A percentile compares a stretch with the other conserved stretches of the same genome.
Evolutionary conservation across 164 flowering plant species (phyloP).

Genomic region (Houttuynia cordata): DNA sequence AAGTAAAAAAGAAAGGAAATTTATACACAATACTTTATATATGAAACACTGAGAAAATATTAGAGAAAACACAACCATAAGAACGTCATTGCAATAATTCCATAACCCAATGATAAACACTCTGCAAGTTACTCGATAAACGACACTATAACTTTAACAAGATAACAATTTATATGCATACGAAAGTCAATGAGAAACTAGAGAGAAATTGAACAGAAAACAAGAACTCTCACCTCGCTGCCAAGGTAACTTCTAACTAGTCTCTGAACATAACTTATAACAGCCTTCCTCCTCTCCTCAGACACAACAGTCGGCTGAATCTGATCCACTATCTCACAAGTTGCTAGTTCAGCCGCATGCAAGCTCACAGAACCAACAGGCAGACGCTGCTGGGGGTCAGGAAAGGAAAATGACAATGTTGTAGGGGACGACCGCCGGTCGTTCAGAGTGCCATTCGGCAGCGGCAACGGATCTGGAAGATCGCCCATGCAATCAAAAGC

Average conservation of each 20-base stretch:
- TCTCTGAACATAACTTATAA: conserved; percentile 58
- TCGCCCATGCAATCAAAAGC: conserved; percentile 27
- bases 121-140: no score
- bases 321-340: conserved; percentile 13
- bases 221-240: conserved; percentile 39
- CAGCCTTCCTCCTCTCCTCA: conserved; percentile 49
- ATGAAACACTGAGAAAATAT: no score
- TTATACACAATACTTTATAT: no score
- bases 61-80: no score
- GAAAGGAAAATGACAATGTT: neutral
- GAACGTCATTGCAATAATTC: no score
- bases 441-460: conserved; percentile 15
- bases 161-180: no score
- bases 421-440: conserved; percentile 1
- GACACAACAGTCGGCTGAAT: conserved; percentile 23
- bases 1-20: no score
- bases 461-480: conserved; percentile 14
- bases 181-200: no score
- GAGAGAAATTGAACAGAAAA: no score
- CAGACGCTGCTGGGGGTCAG: conserved; percentile 12
- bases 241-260: conserved; percentile 34
- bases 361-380: conserved; percentile 19
- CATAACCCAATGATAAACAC: no score
- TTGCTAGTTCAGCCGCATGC: conserved; percentile 22
- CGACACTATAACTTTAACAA: no score